Base-by-base conservation (phyloP, 768 basidiomycete species). In the Psilocybe sp. region DNA sequence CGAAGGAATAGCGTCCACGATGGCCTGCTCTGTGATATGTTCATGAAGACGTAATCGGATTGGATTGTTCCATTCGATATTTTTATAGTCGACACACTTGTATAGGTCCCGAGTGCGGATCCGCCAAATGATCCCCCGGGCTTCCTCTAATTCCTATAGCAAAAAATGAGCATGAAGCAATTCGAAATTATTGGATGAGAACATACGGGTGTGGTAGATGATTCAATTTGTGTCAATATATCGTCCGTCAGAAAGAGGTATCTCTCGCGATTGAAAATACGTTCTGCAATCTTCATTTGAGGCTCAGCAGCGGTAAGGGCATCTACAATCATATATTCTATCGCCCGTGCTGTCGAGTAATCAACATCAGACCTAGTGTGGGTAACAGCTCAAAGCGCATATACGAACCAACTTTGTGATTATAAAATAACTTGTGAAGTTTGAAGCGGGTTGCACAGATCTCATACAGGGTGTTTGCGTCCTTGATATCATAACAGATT, bases 401-500 rank as follows among this genome's bases (percentile, higher is more conserved):
- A 23, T n/a, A 44, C 48, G 32, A 4, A 49, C 48, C 44, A 1
- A 42, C 44, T 33, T 49, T 49, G 19, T 49, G 48, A 15, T 43
- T 43, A 81, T 92, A 93, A n/a, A 90, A 76, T 6, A 76, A 77
- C 60, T 91, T 92, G 66, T 91, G 89, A n/a, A 92, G 69, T 34
- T 79, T 85, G 60, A 89, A 92, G 3, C 90, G 77, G 1, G 83
- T 82, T 31, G 81, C 76, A 53, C 81, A 91, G 3, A 93, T 75
- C 49, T 88, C 84, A 53, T 85, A 87, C 1, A 93, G 74, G 42
- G 82, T 79, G 57, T 88, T 85, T 0, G 82, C 82, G 49, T 92
- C 88, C 62, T 93, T 93, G 68, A 86, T 86, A 49, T 87, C 75
- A 57, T 89, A 93, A 62, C 86, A 89, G 23, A 93, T 90, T 59